Base-by-base conservation (phyloP, 2,329 filamentous ascomycete genomes). In the Coniella vitis region DNA sequence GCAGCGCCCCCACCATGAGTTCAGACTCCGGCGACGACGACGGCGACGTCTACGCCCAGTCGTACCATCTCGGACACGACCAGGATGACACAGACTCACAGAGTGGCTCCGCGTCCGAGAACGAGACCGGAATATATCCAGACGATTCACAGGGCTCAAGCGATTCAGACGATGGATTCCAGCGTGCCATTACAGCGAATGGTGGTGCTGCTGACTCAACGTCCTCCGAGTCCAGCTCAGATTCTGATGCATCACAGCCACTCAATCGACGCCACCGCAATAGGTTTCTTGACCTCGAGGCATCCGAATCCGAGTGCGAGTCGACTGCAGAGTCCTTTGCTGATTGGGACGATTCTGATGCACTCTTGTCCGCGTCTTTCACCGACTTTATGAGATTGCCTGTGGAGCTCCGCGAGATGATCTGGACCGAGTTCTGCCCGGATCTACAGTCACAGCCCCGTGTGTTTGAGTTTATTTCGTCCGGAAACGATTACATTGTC, bases 401-500 rank as follows among this genome's bases (percentile, higher is more conserved):
- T 1, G 57, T 59, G 10, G 66, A 69, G 51, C 53, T 69, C 14
- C 61, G 65, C 43, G 48, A 57, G 19, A 60, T 54, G 19, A 53
- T 68, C 44, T 69, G 66, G 66, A 54, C 61, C 34, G 43, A 56
- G 16, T 64, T 62, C 47, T 66, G 65, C 34, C 58, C 60, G 0
- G 61, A 65, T 31, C 51, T 66, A 3, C 42, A 44, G n/a, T 38
- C 45, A 7, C 40, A 49, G 2, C 55, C 62, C 8, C 62, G 62
- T 22, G 57, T 66, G 0, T 57, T 66, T 9, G 57, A 62, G 9
- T 7, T 64, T 63, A 13, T 45, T 37, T 7, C 8, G 8, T 22
- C 20, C 22, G 10, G 22, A n/a, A 4, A 14, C 13, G 3, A n/a
- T 7, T 7, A 17, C 29, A 41, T 14, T 53, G 1, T 54, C 46